These are phyloP conservation scores for Sphaerostilbella broomeana DNA, from an alignment of 2,329 filamentous ascomycete genomes.

Conservation along the genomic window DNA sequence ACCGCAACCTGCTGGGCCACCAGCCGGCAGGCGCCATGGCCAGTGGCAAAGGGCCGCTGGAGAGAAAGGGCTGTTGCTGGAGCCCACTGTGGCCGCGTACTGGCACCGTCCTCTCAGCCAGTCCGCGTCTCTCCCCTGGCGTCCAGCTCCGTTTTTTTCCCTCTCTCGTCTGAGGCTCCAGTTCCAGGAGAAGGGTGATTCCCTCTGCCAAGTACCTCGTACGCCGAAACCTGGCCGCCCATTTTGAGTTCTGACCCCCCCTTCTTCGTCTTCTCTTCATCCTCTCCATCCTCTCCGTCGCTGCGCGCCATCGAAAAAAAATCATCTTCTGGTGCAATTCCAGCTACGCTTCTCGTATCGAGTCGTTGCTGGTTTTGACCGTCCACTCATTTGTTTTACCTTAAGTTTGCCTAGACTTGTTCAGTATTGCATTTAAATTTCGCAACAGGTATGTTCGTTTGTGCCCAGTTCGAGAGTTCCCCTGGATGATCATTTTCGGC, in stretches of 20 bases:
- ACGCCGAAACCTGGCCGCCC: no score
- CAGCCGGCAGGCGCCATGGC: no score
- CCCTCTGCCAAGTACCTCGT: no score
- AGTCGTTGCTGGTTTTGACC: constrained; percentile 53
- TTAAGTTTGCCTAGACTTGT: constrained; percentile 25
- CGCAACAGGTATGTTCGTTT: constrained; percentile 15
- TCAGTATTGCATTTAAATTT: constrained; percentile 21
- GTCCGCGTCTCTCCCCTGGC: no score
- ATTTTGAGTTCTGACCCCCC: constrained; percentile 4
- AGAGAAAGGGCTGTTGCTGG: not conserved
- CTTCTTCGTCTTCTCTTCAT: constrained; percentile 2
- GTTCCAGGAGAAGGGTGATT: no score
- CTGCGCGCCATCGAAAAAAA: constrained; percentile 13
- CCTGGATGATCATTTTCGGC: no score
- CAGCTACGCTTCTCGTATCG: constrained; percentile 43
- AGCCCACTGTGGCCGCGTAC: constrained; percentile 2
- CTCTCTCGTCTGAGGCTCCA: no score
- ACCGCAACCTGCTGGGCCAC: no score
- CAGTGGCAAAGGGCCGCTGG: no score
- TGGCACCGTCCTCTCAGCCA: no score
- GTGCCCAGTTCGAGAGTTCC: constrained; percentile 11
- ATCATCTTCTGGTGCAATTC: constrained; percentile 45
- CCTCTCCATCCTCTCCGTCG: constrained; percentile 13
- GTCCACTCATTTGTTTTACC: constrained; percentile 47
- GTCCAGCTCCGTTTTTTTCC: no score